Evolutionary conservation across 805 yeast species (phyloP).

Genomic region (Candida tibetensis): DNA sequence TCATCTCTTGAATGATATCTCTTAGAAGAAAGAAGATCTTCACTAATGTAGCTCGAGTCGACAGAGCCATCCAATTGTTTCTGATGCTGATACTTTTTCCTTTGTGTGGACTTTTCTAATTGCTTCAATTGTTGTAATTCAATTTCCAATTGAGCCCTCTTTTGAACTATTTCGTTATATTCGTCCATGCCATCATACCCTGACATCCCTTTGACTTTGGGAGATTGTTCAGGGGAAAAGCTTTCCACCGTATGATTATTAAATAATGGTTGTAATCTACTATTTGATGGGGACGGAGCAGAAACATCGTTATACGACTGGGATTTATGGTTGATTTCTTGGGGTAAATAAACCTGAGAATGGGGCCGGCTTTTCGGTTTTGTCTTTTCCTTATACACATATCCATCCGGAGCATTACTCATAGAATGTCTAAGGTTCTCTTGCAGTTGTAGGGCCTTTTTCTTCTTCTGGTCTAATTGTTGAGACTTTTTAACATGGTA

Average conservation of each 20-base stretch:
- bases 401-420: slow-evolving; percentile 1
- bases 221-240: slow-evolving; percentile 24
- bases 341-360: slow-evolving; percentile 10
- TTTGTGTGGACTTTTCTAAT: slow-evolving; percentile 21
- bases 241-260: slow-evolving; percentile 25
- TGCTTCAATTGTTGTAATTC: slow-evolving; percentile 34
- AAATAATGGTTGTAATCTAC: slow-evolving; percentile 10
- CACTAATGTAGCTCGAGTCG: slow-evolving; percentile 33
- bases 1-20: slow-evolving; percentile 33
- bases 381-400: slow-evolving; percentile 2
- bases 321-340: slow-evolving; percentile 10
- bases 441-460: neutral
- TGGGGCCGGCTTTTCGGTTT: slow-evolving; percentile 16
- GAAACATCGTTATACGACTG: slow-evolving; percentile 20
- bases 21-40: slow-evolving; percentile 33
- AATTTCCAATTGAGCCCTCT: slow-evolving; percentile 38
- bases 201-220: slow-evolving; percentile 5
- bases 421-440: neutral
- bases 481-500: slow-evolving; percentile 23
- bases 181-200: slow-evolving; percentile 14
- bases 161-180: slow-evolving; percentile 30
- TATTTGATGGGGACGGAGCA: slow-evolving; percentile 1
- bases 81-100: slow-evolving; percentile 3
- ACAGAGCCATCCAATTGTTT: slow-evolving; percentile 15
- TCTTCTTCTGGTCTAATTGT: slow-evolving; percentile 10